Evolutionary conservation across 257 asterid species (phyloP).

Genomic region (Solanum ossicruentum): DNA sequence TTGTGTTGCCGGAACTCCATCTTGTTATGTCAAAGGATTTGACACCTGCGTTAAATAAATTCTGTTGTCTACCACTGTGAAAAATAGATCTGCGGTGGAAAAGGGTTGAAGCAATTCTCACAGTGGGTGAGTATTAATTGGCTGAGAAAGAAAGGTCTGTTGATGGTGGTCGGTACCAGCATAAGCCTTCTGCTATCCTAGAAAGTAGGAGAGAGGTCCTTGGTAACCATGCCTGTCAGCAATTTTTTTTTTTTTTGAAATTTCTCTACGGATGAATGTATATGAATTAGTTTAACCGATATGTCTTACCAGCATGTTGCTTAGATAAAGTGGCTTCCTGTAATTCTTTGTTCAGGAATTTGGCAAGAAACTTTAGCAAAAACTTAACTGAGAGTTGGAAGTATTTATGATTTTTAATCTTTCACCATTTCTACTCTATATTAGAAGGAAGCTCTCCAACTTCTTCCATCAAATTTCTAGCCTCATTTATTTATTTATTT

Average conservation of each 20-base stretch:
- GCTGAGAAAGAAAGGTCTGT: no score
- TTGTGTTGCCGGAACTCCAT: not conserved
- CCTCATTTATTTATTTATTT: not conserved
- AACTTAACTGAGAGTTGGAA: not conserved
- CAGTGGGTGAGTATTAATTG: no score
- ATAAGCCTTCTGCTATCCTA: no score
- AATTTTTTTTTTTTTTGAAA: no score
- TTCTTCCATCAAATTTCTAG: not conserved
- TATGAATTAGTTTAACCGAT: no score
- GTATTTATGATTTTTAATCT: not conserved
- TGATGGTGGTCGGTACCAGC: no score
- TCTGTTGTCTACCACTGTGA: not conserved
- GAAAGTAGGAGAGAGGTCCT: no score
- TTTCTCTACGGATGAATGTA: no score
- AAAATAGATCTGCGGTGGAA: no score
- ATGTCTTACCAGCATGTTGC: no score
- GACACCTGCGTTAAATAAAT: not conserved
- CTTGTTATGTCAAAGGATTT: not conserved
- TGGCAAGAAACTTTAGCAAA: not conserved
- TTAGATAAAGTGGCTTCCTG: not conserved
- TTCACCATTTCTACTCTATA: not conserved
- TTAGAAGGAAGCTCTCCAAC: not conserved
- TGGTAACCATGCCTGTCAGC: no score
- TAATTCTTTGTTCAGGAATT: not conserved
- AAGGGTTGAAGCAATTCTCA: no score